These are phyloP conservation scores for Leishmania martiniquensis DNA, from an alignment of 208 protist species.

Conservation along the genomic window DNA sequence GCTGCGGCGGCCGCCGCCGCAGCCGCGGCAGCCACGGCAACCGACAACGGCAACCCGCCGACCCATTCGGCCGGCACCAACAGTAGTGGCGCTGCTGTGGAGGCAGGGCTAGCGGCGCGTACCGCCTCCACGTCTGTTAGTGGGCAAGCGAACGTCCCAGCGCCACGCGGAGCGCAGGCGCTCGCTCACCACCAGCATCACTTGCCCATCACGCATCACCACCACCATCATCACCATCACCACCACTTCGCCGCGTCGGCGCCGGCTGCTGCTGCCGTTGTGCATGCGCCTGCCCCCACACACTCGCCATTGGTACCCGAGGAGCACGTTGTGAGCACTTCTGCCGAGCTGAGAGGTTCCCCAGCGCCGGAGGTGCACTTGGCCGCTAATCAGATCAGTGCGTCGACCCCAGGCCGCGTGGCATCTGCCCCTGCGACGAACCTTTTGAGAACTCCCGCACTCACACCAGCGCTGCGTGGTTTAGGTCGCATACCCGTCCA, in stretches of 20 bases:
- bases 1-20: constrained; percentile 16
- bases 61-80: neutral
- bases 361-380: neutral
- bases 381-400: neutral
- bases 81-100: neutral
- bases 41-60: neutral
- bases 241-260: constrained; percentile 9
- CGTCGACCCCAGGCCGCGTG: neutral
- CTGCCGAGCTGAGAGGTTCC: neutral
- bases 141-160: constrained; percentile 6
- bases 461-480: constrained; percentile 19
- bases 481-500: constrained; percentile 18
- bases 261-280: neutral
- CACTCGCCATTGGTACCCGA: constrained; percentile 3
- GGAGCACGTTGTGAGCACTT: constrained; percentile 9
- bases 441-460: neutral
- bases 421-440: neutral
- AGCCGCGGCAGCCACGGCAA: neutral
- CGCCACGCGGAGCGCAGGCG: constrained; percentile 18
- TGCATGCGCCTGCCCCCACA: constrained; percentile 4
- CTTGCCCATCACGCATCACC: constrained; percentile 28
- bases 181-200: constrained; percentile 33
- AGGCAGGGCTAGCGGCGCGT: neutral
- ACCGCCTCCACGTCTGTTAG: neutral
- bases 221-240: constrained; percentile 41